Percentiles rank a stretch among this genome's conserved stretches.
phyloP scores from a whole-genome alignment of 495 filamentous ascomycete genomes.

The Corynascus novoguineensis region DNA sequence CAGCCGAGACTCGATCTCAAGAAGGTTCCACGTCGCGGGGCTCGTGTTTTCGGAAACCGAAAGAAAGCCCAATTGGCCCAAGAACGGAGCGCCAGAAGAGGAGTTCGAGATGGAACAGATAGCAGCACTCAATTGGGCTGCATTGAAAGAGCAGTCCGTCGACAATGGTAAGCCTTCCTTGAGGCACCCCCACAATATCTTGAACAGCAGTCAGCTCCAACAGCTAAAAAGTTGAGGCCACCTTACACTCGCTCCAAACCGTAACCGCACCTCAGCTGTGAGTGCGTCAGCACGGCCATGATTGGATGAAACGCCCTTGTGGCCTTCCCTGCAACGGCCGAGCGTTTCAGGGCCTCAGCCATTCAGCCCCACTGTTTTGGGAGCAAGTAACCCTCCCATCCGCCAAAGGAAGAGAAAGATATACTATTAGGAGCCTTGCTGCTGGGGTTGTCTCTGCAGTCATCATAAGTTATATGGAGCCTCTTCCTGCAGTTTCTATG shows the following conservation, averaged over 20 bases:
- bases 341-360: neutral
- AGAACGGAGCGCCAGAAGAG: neutral
- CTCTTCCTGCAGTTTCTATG: too few species aligned
- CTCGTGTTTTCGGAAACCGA: neutral
- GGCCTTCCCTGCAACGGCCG: neutral
- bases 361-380: neutral
- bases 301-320: conserved; percentile 4
- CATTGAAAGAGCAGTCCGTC: conserved; percentile 3
- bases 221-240: conserved; percentile 28
- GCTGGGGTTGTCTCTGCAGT: too few species aligned
- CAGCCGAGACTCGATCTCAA: neutral
- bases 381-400: too few species aligned
- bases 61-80: neutral
- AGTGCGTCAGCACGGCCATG: neutral
- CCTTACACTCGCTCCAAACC: conserved; percentile 26
- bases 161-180: neutral
- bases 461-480: too few species aligned
- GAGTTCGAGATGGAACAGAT: conserved; percentile 5
- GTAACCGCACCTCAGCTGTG: conserved; percentile 14
- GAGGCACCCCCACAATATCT: neutral
- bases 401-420: too few species aligned
- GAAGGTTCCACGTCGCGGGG: conserved; percentile 11
- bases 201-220: conserved; percentile 5
- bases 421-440: too few species aligned
- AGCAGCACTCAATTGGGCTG: conserved; percentile 23